Evolutionary conservation across 805 yeast genomes (phyloP).

Genomic region (Pichia gijzeniarum): DNA sequence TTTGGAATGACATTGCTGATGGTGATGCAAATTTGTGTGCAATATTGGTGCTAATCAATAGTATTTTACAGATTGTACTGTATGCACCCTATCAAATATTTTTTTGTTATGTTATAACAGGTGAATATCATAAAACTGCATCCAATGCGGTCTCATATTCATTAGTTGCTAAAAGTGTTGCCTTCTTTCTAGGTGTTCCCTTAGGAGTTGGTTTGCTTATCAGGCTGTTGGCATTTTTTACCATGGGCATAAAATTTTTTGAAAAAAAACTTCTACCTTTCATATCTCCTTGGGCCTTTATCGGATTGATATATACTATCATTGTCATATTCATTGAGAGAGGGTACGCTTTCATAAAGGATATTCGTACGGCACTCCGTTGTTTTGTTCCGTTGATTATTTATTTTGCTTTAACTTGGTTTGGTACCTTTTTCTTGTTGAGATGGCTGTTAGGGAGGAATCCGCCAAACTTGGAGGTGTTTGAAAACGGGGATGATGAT

Average conservation of each 20-base stretch:
- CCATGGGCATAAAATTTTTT: slow-evolving; percentile 31
- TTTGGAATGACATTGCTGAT: slow-evolving; percentile 50
- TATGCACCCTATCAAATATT: slow-evolving; percentile 48
- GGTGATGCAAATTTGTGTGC: slow-evolving; percentile 50
- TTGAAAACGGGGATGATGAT: slow-evolving; percentile 8
- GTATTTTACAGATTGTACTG: slow-evolving; percentile 43
- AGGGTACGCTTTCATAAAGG: slow-evolving; percentile 41
- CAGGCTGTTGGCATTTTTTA: slow-evolving; percentile 26
- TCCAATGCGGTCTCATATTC: slow-evolving; percentile 23
- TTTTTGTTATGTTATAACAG: slow-evolving; percentile 39
- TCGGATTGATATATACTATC: slow-evolving; percentile 48
- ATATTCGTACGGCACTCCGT: slow-evolving; percentile 43
- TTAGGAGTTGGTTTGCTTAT: slow-evolving; percentile 39
- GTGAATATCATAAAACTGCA: slow-evolving; percentile 16
- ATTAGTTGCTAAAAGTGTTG: slow-evolving; percentile 43
- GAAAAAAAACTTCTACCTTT: slow-evolving; percentile 33
- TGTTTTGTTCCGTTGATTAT: slow-evolving; percentile 44
- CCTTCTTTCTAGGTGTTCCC: slow-evolving; percentile 50
- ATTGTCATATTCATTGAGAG: slow-evolving; percentile 44
- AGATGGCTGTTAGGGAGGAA: slow-evolving; percentile 25
- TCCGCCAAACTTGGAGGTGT: slow-evolving; percentile 12
- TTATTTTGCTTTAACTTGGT: slow-evolving; percentile 45
- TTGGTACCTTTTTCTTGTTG: slow-evolving; percentile 35
- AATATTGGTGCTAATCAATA: slow-evolving; percentile 44
- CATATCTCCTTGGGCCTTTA: slow-evolving; percentile 43